These are phyloP conservation scores for Neonothopanus nambi DNA, from an alignment of 1,284 basidiomycete species.

Conservation along the genomic window DNA sequence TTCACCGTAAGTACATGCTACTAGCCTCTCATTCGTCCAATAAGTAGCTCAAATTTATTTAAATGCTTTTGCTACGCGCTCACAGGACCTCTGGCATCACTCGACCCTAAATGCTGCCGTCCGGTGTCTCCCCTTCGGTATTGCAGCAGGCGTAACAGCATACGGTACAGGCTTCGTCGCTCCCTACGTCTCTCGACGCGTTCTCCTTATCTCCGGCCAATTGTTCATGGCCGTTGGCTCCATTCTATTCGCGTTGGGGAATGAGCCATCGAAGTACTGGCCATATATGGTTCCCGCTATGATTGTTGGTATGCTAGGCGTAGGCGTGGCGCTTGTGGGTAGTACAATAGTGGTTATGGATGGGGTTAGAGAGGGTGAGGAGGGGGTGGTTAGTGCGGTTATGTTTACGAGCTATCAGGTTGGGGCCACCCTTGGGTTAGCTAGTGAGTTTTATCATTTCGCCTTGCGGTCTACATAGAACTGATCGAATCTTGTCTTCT, in stretches of 20 bases:
- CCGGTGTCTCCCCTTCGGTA: slow-evolving; percentile 18
- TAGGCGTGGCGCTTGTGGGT: slow-evolving; percentile 16
- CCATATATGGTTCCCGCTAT: slow-evolving; percentile 20
- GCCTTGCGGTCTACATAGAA: not conserved
- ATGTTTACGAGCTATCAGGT: no score
- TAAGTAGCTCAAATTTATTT: not conserved
- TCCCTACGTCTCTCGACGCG: slow-evolving; percentile 16
- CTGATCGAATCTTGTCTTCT: not conserved
- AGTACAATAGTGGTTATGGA: no score
- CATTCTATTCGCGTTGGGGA: slow-evolving; percentile 20
- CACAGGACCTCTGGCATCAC: slow-evolving; percentile 18
- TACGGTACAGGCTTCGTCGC: no score
- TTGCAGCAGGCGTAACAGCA: slow-evolving; percentile 16
- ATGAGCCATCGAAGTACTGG: slow-evolving; percentile 19
- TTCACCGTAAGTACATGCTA: slow-evolving; percentile 1
- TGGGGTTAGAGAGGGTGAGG: no score
- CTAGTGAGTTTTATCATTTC: no score
- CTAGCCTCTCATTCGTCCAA: not conserved
- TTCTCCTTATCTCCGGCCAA: slow-evolving; percentile 16
- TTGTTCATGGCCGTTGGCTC: slow-evolving; percentile 18
- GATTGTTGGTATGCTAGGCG: slow-evolving; percentile 18
- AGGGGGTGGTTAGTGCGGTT: no score
- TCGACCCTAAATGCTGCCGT: slow-evolving; percentile 17
- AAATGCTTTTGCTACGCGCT: no score
- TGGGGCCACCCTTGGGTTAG: no score